Evolutionary conservation across 371 early-diverging fungal genomes (phyloP).

Genomic region (Mucor sp.): DNA sequence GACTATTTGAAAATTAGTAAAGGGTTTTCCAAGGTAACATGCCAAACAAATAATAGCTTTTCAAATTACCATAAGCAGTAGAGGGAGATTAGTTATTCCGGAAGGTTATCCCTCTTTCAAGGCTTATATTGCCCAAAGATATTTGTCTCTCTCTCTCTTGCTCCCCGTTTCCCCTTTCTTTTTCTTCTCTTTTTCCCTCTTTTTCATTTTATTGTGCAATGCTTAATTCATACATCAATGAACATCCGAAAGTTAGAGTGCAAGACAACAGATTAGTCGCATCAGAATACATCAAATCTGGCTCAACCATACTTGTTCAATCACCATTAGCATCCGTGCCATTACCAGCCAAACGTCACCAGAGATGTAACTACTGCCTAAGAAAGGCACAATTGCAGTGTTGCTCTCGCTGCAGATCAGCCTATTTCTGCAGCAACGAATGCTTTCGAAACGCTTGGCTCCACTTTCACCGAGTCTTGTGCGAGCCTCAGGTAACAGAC

Average conservation of each 20-base stretch:
- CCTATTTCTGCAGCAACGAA: constrained; percentile 50
- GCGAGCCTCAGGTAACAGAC: constrained; percentile 43
- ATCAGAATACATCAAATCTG: constrained; percentile 21
- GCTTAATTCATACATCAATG: constrained; percentile 12
- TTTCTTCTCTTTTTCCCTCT: neutral
- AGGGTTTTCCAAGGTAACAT: constrained; percentile 4
- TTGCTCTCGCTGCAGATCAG: constrained; percentile 49
- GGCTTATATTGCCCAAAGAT: neutral
- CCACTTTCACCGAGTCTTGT: constrained; percentile 44
- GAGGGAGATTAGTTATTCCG: neutral
- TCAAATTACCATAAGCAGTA: neutral
- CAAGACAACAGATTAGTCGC: constrained; percentile 13
- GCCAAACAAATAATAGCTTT: constrained; percentile 1
- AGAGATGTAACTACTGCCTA: constrained; percentile 49
- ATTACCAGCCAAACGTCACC: constrained; percentile 39
- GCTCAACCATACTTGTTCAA: constrained; percentile 32
- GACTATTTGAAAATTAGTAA: constrained; percentile 13
- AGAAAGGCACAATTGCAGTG: constrained; percentile 44
- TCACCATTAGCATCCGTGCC: constrained; percentile 43
- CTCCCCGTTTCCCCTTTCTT: neutral
- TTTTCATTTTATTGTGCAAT: constrained; percentile 1
- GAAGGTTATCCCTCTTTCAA: neutral
- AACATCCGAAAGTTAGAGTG: constrained; percentile 1
- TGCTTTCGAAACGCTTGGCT: constrained; percentile 53
- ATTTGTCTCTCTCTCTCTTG: neutral